Conservation (phyloP, 2,329 filamentous ascomycete species). For the Penicillium verrucosum region DNA sequence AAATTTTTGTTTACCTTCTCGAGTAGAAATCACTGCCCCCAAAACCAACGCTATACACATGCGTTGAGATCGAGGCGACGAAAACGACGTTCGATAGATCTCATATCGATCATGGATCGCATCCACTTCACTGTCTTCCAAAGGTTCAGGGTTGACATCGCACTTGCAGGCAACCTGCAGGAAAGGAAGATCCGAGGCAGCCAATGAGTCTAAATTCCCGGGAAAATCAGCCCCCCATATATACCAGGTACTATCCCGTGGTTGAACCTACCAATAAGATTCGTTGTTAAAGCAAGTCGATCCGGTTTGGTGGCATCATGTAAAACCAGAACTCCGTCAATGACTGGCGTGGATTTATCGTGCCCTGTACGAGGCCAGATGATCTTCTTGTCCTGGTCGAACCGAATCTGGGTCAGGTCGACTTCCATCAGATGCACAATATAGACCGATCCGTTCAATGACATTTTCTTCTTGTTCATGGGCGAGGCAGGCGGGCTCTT, state of each 20-base stretch:
- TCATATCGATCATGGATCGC: slow-evolving; percentile 67
- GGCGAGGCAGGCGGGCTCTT: slow-evolving; percentile 42
- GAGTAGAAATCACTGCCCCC: slow-evolving; percentile 64
- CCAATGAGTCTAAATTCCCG: slow-evolving; percentile 61
- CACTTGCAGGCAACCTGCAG: slow-evolving; percentile 87
- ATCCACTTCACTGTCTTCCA: slow-evolving; percentile 66
- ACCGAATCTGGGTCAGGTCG: slow-evolving; percentile 49
- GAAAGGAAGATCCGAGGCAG: slow-evolving; percentile 69
- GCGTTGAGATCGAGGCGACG: slow-evolving; percentile 68
- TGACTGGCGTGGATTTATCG: slow-evolving; percentile 66
- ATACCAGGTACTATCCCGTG: not conserved
- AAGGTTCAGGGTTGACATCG: slow-evolving; percentile 61
- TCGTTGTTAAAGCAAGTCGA: slow-evolving; percentile 70
- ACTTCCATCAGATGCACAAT: slow-evolving; percentile 59
- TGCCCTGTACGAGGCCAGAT: slow-evolving; percentile 54
- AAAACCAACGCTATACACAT: slow-evolving; percentile 74
- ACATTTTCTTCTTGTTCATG: slow-evolving; percentile 53
- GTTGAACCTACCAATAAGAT: slow-evolving; percentile 67
- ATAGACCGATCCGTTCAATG: slow-evolving; percentile 54
- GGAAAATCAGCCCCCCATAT: not conserved
- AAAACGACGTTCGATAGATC: slow-evolving; percentile 69
- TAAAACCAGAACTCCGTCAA: slow-evolving; percentile 80
- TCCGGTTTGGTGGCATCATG: slow-evolving; percentile 82
- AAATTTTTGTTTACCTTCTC: slow-evolving; percentile 59
- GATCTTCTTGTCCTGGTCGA: slow-evolving; percentile 47